Evolutionary conservation across 768 basidiomycete genomes (phyloP).

Genomic region (Kwoniella sp.): DNA sequence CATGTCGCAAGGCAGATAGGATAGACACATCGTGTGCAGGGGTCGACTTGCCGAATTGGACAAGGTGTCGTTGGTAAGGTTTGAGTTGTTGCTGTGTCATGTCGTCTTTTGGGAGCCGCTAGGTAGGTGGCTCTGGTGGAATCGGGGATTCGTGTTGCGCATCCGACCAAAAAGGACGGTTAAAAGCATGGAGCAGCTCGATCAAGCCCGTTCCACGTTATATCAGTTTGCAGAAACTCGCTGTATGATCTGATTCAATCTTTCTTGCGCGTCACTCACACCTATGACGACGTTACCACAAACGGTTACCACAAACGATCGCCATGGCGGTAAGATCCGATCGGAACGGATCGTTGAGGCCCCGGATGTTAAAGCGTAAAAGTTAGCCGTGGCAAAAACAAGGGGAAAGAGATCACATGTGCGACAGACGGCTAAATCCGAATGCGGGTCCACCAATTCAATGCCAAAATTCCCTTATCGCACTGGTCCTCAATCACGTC

Average conservation of each 20-base stretch:
- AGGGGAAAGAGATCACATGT: neutral
- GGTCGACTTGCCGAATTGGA: conserved; percentile 6
- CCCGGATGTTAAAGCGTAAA: too few relatives aligned
- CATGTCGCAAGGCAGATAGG: conserved; percentile 4
- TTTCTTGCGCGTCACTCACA: neutral
- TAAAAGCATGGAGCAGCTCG: too few relatives aligned
- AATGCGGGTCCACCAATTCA: neutral
- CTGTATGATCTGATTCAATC: too few relatives aligned
- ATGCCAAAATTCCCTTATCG: neutral
- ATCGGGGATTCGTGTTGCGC: too few relatives aligned
- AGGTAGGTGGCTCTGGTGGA: too few relatives aligned
- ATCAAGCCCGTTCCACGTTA: too few relatives aligned
- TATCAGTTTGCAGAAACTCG: too few relatives aligned
- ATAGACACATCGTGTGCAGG: conserved; percentile 4
- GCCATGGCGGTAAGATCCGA: conserved; percentile 7
- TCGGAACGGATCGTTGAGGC: neutral
- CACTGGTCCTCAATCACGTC: neutral
- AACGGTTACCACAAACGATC: neutral
- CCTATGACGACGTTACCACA: neutral
- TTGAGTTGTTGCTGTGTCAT: neutral
- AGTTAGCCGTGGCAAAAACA: too few relatives aligned
- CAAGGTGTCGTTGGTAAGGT: conserved; percentile 10
- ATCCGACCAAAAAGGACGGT: too few relatives aligned
- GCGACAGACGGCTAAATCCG: neutral
- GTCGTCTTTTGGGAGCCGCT: neutral